Evolutionary conservation across 2,329 filamentous ascomycete species (phyloP), one percentile per base, ranked within the genome.

Genomic region (Exophiala dermatitidis): DNA sequence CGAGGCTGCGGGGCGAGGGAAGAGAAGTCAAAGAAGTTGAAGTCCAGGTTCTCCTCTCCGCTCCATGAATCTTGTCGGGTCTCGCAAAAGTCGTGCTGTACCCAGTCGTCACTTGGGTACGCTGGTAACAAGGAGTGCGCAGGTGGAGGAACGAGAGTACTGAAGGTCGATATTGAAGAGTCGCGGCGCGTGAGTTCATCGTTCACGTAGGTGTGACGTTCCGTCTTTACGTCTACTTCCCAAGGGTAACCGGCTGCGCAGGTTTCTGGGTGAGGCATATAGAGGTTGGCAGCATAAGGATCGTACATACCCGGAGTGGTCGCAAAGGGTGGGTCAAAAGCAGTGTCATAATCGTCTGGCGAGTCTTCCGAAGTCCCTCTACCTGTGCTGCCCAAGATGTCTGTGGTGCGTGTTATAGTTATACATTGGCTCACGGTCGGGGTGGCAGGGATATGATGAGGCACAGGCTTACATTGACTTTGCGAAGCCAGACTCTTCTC

Each of bases 221-320:
- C 91, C 1, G 90, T 96, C 78, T 91, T 95, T 74, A 97, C 86
- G 69, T 96, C 91, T 57, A 96, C 84, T 71, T 96, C 91, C 68
- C 94, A 96, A 0, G 90, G 89, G 61, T 80, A 68, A 49, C 66
- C 63, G 29, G 76, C 70, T 3, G 74, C 71, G 71, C 70, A 85
- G 37, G 51, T 28, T 71, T 85, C 79, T 9, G 42, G 28, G 73
- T 76, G 69, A 46, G 59, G 80, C 73, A 85, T 86, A 66, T 72
- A 59, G 67, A 73, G 53, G 66, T 72, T 68, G 31, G 69, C 67
- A 37, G 62, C 60, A 60, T 71, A 74, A 36, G 67, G 65, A 60
- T 74, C 74, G 57, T 69, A 72, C 31, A 60, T 60, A 52, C 54
- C 61, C 34, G 63, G 66, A 48, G 71, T 72, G 36, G 67, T 62